Evolutionary conservation across 2,329 filamentous ascomycete genomes (phyloP).

Genomic region (Fusarium siculi): DNA sequence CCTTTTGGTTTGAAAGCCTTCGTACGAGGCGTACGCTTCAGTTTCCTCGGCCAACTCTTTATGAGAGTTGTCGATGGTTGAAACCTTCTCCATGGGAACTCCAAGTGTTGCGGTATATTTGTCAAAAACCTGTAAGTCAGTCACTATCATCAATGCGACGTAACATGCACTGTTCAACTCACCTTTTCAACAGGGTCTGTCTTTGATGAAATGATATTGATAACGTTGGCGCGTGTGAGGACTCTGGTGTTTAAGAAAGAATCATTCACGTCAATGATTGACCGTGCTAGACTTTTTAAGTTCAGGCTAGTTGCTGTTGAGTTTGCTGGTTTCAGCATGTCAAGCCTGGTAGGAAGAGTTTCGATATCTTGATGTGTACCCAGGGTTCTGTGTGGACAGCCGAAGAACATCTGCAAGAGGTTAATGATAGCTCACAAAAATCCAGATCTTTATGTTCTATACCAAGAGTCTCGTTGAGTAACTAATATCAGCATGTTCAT

Average conservation of each 20-base stretch:
- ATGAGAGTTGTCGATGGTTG: background rate
- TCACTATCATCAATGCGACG: background rate
- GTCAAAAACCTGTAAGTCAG: background rate
- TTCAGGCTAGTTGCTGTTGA: background rate
- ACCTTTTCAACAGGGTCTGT: background rate
- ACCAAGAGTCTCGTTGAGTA: background rate
- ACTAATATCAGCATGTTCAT: background rate
- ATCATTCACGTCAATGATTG: background rate
- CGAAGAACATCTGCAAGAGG: background rate
- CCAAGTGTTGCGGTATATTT: background rate
- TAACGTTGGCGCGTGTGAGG: background rate
- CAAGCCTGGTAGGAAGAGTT: background rate
- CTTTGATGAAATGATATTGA: background rate
- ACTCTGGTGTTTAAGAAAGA: background rate
- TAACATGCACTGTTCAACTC: fast-evolving
- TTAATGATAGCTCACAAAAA: fast-evolving
- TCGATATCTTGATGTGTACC: background rate
- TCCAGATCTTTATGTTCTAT: background rate
- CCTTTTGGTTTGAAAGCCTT: background rate
- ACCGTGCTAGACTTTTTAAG: background rate
- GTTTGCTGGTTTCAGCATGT: background rate
- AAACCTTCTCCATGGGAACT: background rate
- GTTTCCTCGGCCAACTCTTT: background rate
- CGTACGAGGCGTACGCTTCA: background rate
- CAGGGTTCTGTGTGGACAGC: background rate